Percentiles rank a stretch among this genome's conserved stretches.
Evolutionary conservation across 345 rosid species (phyloP).

Genomic region (Stellera chamaejasme): DNA sequence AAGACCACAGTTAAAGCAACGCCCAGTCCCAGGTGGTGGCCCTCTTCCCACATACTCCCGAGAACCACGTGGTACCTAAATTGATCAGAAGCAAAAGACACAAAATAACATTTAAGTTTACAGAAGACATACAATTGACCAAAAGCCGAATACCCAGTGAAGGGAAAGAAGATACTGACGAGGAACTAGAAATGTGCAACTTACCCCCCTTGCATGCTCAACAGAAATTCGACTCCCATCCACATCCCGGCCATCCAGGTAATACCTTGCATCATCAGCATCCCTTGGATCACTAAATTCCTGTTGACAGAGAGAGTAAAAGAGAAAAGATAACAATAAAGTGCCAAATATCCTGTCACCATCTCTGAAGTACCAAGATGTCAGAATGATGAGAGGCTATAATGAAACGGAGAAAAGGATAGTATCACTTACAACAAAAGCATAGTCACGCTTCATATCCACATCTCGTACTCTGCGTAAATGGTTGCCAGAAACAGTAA

Average conservation of each 20-base stretch:
- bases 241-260: conserved; percentile 68
- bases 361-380: conserved; percentile 6
- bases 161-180: not conserved
- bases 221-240: conserved; percentile 91
- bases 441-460: conserved; percentile 99
- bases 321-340: conserved; percentile 9
- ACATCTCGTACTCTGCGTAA: conserved; percentile 97
- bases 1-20: conserved; percentile 92
- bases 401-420: conserved; percentile 9
- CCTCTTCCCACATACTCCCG: conserved; percentile 80
- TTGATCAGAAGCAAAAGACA: not conserved
- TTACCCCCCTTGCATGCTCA: conserved; percentile 87
- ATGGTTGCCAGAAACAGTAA: conserved; percentile 94
- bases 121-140: not conserved
- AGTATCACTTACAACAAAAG: conserved; percentile 74
- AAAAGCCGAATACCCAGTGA: not conserved
- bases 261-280: conserved; percentile 89
- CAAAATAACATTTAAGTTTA: not conserved
- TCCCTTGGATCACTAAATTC: conserved; percentile 93
- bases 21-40: conserved; percentile 95
- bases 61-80: conserved; percentile 78
- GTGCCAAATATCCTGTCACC: too few species aligned
- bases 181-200: not conserved
- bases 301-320: conserved; percentile 32
- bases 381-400: conserved; percentile 2